These are phyloP conservation scores for Hyphopichia khmerensis DNA, from an alignment of 1,139 yeast species.

Conservation along the genomic window DNA sequence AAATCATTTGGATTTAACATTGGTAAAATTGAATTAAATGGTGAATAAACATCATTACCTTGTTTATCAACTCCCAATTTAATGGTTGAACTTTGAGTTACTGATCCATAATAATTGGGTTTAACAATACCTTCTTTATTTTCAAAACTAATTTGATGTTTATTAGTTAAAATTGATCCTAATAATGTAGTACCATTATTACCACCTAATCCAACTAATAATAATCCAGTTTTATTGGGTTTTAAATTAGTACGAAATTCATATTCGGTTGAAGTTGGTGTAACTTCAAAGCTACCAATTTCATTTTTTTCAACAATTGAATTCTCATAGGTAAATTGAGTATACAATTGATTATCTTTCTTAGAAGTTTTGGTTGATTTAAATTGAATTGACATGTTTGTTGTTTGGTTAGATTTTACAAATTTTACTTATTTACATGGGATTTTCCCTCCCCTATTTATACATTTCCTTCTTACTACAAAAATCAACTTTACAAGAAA, in stretches of 20 bases:
- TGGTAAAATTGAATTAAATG: conserved; percentile 87
- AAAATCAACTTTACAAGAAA: too few species aligned
- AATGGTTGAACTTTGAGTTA: conserved; percentile 88
- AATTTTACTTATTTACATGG: conserved; percentile 1
- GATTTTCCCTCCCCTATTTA: conserved; percentile 16
- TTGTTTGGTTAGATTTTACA: background rate
- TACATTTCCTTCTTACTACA: conserved; percentile 10
- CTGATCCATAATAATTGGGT: conserved; percentile 94
- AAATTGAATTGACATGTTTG: conserved; percentile 45
- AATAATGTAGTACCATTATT: conserved; percentile 93
- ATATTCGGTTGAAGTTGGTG: conserved; percentile 71
- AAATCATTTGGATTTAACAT: conserved; percentile 88
- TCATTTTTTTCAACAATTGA: conserved; percentile 38
- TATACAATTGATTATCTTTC: conserved; percentile 58
- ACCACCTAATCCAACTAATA: conserved; percentile 95
- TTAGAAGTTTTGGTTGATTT: conserved; percentile 62
- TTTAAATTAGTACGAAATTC: conserved; percentile 83
- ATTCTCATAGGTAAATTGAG: conserved; percentile 58
- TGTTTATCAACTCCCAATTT: conserved; percentile 80
- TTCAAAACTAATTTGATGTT: conserved; percentile 72
- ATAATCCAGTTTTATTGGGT: conserved; percentile 82
- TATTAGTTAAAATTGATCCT: conserved; percentile 84
- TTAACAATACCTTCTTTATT: conserved; percentile 78
- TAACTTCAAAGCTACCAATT: conserved; percentile 62
- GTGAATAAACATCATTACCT: conserved; percentile 90